phyloP scores from a whole-genome alignment of 768 basidiomycete species.

The Tricholoma saponaceum region DNA sequence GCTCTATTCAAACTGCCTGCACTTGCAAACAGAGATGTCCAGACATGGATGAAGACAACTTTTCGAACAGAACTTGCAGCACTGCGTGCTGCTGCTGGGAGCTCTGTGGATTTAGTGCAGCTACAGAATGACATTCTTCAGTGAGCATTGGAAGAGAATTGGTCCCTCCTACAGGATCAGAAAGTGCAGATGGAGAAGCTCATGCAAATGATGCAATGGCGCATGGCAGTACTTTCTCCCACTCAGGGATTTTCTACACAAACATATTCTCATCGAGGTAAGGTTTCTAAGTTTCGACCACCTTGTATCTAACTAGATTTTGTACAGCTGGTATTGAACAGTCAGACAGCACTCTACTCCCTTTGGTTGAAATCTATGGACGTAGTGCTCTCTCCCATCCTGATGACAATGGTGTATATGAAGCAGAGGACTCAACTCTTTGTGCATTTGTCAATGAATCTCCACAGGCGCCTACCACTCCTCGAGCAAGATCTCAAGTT shows the following conservation, averaged over 20 bases:
- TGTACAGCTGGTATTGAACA: neutral
- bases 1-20: conserved; percentile 24
- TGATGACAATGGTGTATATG: conserved; percentile 1
- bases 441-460: conserved; percentile 9
- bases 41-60: conserved; percentile 20
- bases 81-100: conserved; percentile 14
- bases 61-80: conserved; percentile 19
- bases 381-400: neutral
- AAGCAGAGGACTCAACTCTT: neutral
- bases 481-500: conserved; percentile 11
- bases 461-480: neutral
- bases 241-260: conserved; percentile 9
- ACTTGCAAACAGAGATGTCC: conserved; percentile 18
- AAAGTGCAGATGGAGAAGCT: conserved; percentile 1
- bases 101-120: conserved; percentile 12
- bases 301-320: too few species aligned
- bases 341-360: neutral
- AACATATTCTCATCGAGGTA: conserved; percentile 4
- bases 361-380: neutral
- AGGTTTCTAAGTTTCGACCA: neutral
- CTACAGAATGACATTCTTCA: conserved; percentile 19
- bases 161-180: neutral
- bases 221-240: conserved; percentile 12
- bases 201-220: conserved; percentile 5
- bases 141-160: conserved; percentile 14